A percentile compares a stretch with the other conserved stretches of the same genome.
Evolutionary conservation across 331 rosid species (phyloP).

Genomic region (Cydonia oblonga): DNA sequence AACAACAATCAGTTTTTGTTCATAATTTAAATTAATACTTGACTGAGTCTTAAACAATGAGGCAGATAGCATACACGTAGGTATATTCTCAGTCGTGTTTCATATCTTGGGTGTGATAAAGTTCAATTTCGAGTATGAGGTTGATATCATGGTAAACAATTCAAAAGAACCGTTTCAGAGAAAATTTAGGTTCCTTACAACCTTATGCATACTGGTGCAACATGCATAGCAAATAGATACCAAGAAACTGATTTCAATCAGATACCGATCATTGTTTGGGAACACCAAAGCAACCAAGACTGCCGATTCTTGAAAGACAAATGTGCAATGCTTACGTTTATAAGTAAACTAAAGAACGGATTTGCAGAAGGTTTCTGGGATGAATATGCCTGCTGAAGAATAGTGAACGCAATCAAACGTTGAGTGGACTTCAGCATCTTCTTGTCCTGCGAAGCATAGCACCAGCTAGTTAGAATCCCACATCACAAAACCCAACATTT

Average conservation of each 20-base stretch:
- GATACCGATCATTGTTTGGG: not conserved
- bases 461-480: constrained; percentile 11
- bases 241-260: not conserved
- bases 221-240: not conserved
- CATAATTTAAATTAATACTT: too few species aligned
- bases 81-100: not conserved
- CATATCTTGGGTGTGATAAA: not conserved
- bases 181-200: not conserved
- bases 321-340: constrained; percentile 21
- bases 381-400: constrained; percentile 68
- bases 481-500: not conserved
- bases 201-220: not conserved
- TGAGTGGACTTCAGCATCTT: constrained; percentile 58
- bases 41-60: not conserved
- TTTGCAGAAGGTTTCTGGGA: constrained; percentile 50
- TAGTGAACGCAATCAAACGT: constrained; percentile 61
- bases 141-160: not conserved
- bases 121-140: not conserved
- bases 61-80: not conserved
- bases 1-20: not conserved
- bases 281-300: not conserved
- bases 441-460: constrained; percentile 43
- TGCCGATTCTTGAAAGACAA: not conserved
- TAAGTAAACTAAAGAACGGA: constrained; percentile 58
- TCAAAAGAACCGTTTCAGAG: not conserved